Conservation (phyloP, 164 flowering plant species). For the Hamamelis virginiana region DNA sequence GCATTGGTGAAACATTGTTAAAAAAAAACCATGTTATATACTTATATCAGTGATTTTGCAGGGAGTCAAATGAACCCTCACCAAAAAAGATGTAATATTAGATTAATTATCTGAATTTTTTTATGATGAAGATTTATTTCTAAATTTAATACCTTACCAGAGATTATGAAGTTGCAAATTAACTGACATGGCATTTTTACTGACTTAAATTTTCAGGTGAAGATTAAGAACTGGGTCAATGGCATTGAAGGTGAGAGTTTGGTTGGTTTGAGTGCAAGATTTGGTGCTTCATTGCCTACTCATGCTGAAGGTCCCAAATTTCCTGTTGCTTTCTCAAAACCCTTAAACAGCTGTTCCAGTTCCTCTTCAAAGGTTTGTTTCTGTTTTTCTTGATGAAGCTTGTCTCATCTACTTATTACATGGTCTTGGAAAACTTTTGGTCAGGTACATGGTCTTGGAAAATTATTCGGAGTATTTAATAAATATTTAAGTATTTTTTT, state of each 20-base stretch:
- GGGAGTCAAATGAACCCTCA: too few relatives aligned
- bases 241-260: conserved; percentile 44
- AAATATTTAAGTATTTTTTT: too few relatives aligned
- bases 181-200: not conserved
- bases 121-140: not conserved
- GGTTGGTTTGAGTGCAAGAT: conserved; percentile 63
- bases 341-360: conserved; percentile 51
- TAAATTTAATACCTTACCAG: not conserved
- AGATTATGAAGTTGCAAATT: not conserved
- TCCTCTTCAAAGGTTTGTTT: conserved; percentile 56
- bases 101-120: too few relatives aligned
- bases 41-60: too few relatives aligned
- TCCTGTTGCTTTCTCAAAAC: conserved; percentile 55
- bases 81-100: too few relatives aligned
- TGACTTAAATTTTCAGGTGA: conserved; percentile 48
- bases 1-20: too few relatives aligned
- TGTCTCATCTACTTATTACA: not conserved
- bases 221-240: conserved; percentile 72
- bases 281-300: conserved; percentile 66
- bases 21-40: too few relatives aligned
- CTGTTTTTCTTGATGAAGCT: not conserved
- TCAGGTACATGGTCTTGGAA: too few relatives aligned
- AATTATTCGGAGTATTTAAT: too few relatives aligned
- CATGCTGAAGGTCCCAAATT: conserved; percentile 31
- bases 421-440: too few relatives aligned